phyloP scores from a whole-genome alignment of 208 protist species.

The Acanthamoeba culbertsoni region DNA sequence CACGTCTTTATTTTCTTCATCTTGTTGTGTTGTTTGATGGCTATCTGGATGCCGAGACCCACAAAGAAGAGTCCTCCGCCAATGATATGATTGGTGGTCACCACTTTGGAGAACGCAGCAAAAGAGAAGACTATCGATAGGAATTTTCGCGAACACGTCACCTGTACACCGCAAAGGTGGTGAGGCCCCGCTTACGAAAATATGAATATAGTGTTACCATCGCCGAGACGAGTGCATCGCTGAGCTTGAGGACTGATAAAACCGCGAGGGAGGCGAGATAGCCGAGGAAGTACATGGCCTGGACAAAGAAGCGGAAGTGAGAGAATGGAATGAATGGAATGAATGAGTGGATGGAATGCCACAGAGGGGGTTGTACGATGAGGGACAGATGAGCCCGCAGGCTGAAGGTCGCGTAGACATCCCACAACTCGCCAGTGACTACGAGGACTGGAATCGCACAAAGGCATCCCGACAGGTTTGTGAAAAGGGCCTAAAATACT shows the following conservation, averaged over 20 bases:
- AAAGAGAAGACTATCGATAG: constrained; percentile 4
- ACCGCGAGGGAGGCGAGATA: not conserved
- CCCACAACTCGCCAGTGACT: not conserved
- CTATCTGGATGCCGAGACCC: not conserved
- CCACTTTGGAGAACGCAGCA: not conserved
- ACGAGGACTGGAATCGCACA: not conserved
- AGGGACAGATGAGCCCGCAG: not conserved
- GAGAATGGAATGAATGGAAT: not conserved
- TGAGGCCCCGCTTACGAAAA: not conserved
- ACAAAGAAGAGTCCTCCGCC: not conserved
- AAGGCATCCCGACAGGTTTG: constrained; percentile 8
- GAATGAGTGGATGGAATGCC: not conserved
- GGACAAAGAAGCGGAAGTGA: not conserved
- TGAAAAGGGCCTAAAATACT: not conserved
- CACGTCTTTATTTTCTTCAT: no score
- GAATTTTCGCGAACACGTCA: constrained; percentile 29
- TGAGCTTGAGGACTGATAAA: not conserved
- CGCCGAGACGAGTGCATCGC: not conserved
- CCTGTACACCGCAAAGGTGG: not conserved
- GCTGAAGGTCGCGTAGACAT: not conserved
- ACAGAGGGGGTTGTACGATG: not conserved
- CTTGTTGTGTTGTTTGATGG: constrained; percentile 14
- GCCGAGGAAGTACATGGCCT: constrained; percentile 36
- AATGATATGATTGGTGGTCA: not conserved
- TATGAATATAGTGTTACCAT: not conserved